Percentiles rank a stretch among this genome's conserved stretches.
Evolutionary conservation across 2,329 filamentous ascomycete species (phyloP).

Genomic region (Orbilia oligospora): DNA sequence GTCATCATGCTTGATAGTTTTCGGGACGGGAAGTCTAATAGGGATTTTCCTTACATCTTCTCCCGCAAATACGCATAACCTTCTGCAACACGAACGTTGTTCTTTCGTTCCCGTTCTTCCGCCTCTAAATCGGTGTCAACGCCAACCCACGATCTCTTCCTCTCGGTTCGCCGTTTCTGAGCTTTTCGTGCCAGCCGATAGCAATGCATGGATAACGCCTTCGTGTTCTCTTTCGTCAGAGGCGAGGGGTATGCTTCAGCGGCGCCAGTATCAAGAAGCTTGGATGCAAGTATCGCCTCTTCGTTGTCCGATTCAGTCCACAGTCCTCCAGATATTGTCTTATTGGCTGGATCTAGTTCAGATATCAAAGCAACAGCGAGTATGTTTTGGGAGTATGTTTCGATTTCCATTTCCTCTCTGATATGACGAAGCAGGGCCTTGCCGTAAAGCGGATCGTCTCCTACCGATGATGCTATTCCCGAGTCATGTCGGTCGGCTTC

Average conservation of each 20-base stretch:
- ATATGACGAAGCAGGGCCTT: constrained; percentile 64
- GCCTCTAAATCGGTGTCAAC: constrained; percentile 76
- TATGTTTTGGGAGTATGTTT: constrained; percentile 64
- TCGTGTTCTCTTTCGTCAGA: constrained; percentile 79
- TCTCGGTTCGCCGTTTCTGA: constrained; percentile 76
- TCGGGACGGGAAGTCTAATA: constrained; percentile 56
- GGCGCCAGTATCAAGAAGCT: constrained; percentile 87
- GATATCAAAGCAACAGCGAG: constrained; percentile 65
- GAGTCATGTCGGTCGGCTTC: constrained; percentile 64
- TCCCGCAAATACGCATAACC: constrained; percentile 91
- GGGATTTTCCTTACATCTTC: constrained; percentile 75
- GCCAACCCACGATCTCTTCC: constrained; percentile 92
- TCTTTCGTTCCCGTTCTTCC: constrained; percentile 61
- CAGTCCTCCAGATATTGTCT: constrained; percentile 54
- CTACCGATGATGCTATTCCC: constrained; percentile 62
- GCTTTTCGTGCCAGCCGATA: constrained; percentile 82
- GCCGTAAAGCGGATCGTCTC: constrained; percentile 63
- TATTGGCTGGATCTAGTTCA: constrained; percentile 66
- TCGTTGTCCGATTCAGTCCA: constrained; percentile 62
- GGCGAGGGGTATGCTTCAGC: constrained; percentile 88
- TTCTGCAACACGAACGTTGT: constrained; percentile 68
- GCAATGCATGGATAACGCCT: constrained; percentile 83
- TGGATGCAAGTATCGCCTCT: constrained; percentile 73
- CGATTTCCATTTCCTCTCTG: constrained; percentile 62
- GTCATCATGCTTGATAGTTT: constrained; percentile 48